A percentile compares a stretch with the other conserved stretches of the same genome.
Evolutionary conservation across 2,329 filamentous ascomycete species (phyloP).

Genomic region (Aspergillus pseudoviridinutans): DNA sequence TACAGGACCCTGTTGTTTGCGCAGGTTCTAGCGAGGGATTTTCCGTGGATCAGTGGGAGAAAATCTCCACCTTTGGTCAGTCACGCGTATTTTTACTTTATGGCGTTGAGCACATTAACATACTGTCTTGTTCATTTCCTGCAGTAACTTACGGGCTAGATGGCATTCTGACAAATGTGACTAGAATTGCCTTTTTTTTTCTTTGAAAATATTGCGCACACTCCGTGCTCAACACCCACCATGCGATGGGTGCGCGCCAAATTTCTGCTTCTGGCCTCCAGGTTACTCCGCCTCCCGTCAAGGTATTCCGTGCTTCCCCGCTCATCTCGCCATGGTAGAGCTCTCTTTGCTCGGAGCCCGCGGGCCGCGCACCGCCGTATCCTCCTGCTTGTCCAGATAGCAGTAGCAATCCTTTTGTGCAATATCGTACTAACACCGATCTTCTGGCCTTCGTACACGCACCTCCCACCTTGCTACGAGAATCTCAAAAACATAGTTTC

Average conservation of each 20-base stretch:
- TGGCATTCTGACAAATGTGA: no score
- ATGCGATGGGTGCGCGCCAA: neutral
- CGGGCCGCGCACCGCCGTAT: neutral
- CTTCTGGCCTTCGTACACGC: conserved; percentile 57
- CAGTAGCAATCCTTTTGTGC: neutral
- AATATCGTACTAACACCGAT: conserved; percentile 39
- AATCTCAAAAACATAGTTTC: conserved; percentile 29
- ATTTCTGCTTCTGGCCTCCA: neutral
- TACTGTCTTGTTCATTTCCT: no score
- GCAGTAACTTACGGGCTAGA: no score
- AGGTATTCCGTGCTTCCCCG: neutral
- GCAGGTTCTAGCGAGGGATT: neutral
- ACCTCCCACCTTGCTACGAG: conserved; percentile 51
- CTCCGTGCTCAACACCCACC: no score
- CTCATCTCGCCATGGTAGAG: neutral
- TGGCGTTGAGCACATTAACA: no score
- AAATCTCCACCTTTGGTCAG: no score
- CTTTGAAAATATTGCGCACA: no score
- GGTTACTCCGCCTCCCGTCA: neutral
- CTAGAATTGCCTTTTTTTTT: no score
- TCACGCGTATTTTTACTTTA: no score
- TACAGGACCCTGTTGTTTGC: neutral
- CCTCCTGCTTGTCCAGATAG: neutral
- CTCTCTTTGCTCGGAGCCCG: neutral
- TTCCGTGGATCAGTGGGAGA: no score